These are phyloP conservation scores for Aspergillus wentii DNA, from an alignment of 495 filamentous ascomycete species.

Conservation along the genomic window DNA sequence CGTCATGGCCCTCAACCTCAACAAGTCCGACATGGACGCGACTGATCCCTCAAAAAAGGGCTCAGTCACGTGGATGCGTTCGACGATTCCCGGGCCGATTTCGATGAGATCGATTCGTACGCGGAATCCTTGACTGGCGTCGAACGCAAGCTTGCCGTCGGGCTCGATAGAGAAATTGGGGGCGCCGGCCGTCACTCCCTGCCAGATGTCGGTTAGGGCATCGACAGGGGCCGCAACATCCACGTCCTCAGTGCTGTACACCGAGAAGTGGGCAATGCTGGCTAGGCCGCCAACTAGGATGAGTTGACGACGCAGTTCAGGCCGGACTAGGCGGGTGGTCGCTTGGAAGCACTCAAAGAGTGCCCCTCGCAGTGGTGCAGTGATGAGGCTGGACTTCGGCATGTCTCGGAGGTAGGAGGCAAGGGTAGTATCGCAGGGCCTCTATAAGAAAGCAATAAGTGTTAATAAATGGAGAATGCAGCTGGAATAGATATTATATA, in stretches of 20 bases:
- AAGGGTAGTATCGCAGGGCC: conserved; percentile 4
- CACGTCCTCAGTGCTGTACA: conserved; percentile 2
- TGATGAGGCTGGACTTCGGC: conserved; percentile 3
- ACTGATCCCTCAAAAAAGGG: conserved; percentile 4
- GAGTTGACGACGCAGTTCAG: conserved; percentile 3
- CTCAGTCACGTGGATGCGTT: neutral
- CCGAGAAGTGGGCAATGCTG: conserved; percentile 5
- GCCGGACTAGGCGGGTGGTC: conserved; percentile 4
- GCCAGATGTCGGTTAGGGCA: conserved; percentile 3
- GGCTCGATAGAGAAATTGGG: conserved; percentile 4
- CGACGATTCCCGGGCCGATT: conserved; percentile 1
- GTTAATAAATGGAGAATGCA: too few relatives aligned
- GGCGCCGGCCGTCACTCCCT: conserved; percentile 2
- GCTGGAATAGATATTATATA: too few relatives aligned
- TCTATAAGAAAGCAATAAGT: neutral
- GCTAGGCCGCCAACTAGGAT: conserved; percentile 1
- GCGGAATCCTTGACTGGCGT: conserved; percentile 2
- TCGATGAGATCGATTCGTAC: conserved; percentile 4
- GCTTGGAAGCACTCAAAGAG: conserved; percentile 5
- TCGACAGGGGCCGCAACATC: conserved; percentile 3
- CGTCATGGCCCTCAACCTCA: conserved; percentile 5
- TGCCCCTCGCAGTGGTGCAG: conserved; percentile 4
- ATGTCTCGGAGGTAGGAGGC: conserved; percentile 3
- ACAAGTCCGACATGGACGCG: conserved; percentile 5
- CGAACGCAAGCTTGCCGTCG: conserved; percentile 2